Conservation (phyloP, 805 yeast species). For the Candida glaebosa region DNA sequence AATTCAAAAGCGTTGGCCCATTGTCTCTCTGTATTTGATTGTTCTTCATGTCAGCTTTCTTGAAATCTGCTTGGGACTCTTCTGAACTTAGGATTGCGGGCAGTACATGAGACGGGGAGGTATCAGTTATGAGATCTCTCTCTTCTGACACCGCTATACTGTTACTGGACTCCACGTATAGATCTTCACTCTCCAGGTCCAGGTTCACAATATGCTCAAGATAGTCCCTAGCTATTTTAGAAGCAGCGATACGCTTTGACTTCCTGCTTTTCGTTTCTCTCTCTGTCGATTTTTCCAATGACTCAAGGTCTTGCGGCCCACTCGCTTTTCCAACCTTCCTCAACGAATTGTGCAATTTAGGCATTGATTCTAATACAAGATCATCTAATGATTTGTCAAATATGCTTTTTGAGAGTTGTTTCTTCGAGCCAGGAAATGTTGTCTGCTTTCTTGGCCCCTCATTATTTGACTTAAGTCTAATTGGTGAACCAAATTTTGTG, state of each 20-base stretch:
- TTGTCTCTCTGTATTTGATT: background rate
- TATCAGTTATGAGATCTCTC: background rate
- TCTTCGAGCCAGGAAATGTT: background rate
- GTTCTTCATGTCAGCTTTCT: background rate
- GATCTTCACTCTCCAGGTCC: background rate
- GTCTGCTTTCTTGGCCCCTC: background rate
- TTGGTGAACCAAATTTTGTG: constrained; percentile 1
- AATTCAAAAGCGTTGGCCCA: background rate
- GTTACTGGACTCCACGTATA: background rate
- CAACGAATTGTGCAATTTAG: background rate
- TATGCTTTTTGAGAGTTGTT: constrained; percentile 5
- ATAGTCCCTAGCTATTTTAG: background rate
- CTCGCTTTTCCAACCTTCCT: background rate
- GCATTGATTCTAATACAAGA: background rate
- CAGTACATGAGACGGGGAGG: background rate
- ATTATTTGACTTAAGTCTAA: background rate
- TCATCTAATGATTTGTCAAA: constrained; percentile 12
- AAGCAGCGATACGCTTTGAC: background rate
- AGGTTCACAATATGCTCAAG: background rate
- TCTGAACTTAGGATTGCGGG: background rate
- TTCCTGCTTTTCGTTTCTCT: background rate
- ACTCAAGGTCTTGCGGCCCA: background rate
- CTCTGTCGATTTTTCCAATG: background rate
- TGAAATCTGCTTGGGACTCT: background rate
- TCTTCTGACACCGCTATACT: background rate